These are phyloP conservation scores for Mycena albidolilacea DNA, from an alignment of 768 basidiomycete species.

Conservation along the genomic window DNA sequence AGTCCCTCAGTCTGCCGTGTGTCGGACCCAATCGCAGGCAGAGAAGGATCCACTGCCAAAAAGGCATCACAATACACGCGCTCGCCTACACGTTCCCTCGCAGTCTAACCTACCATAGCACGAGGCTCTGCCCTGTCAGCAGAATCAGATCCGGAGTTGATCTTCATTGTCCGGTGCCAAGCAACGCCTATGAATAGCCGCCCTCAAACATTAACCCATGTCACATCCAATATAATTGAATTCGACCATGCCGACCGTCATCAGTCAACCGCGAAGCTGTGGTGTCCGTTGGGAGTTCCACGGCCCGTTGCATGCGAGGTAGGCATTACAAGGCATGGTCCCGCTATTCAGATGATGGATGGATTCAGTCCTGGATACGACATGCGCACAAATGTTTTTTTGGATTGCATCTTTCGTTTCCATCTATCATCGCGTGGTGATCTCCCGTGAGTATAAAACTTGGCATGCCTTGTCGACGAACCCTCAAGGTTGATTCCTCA, in stretches of 20 bases:
- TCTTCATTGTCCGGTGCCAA: background rate
- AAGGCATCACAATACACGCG: no score
- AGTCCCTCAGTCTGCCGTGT: no score
- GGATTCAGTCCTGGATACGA: background rate
- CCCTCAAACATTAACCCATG: background rate
- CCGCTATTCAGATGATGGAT: background rate
- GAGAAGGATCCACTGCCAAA: no score
- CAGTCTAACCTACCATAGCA: no score
- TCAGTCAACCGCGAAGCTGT: background rate
- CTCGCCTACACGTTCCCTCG: no score
- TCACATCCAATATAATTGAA: background rate
- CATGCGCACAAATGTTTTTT: background rate
- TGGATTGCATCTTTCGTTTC: background rate
- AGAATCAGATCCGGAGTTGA: background rate
- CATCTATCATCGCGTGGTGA: background rate
- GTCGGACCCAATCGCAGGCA: no score
- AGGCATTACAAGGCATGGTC: background rate
- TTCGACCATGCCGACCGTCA: background rate
- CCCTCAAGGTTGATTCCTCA: background rate
- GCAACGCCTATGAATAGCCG: background rate
- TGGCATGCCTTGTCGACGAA: background rate
- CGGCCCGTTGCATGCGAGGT: background rate
- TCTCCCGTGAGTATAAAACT: background rate
- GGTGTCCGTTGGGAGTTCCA: background rate
- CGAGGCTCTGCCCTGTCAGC: background rate